These are phyloP conservation scores for Ilyonectria destructans DNA, from an alignment of 2,329 filamentous ascomycete genomes.

Conservation along the genomic window DNA sequence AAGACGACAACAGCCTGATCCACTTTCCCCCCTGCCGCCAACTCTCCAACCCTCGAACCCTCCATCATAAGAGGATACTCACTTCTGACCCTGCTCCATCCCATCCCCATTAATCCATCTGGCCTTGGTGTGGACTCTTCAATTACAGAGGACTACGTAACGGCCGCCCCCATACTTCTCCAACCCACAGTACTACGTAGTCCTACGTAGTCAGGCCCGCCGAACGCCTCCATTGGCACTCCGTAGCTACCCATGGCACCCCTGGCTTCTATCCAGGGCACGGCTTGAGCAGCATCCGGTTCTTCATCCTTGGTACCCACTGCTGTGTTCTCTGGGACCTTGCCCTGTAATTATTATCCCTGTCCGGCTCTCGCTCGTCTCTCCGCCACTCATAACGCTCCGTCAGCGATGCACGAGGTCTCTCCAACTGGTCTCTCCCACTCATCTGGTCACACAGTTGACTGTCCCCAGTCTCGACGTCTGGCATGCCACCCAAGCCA, in stretches of 20 bases:
- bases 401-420: constrained; percentile 4
- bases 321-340: constrained; percentile 1
- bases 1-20: constrained; percentile 7
- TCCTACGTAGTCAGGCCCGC: not conserved
- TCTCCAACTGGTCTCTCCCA: not conserved
- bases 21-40: not conserved
- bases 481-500: not conserved
- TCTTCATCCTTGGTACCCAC: constrained; percentile 7
- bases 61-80: constrained; percentile 17
- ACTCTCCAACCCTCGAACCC: not conserved
- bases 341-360: constrained; percentile 2
- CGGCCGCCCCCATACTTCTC: constrained; percentile 3
- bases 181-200: not conserved
- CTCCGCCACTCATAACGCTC: constrained; percentile 14
- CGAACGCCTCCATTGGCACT: constrained; percentile 11
- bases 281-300: constrained; percentile 25
- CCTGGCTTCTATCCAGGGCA: constrained; percentile 16
- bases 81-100: not conserved
- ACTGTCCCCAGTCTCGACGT: not conserved
- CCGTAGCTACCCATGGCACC: not conserved
- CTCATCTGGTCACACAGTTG: not conserved
- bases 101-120: constrained; percentile 9
- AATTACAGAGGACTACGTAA: constrained; percentile 21
- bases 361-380: not conserved
- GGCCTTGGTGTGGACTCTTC: constrained; percentile 10